A percentile compares a stretch with the other conserved stretches of the same genome.
These are phyloP conservation scores for Neonectria hederae DNA, from an alignment of 2,329 filamentous ascomycete genomes.

Conservation along the genomic window DNA sequence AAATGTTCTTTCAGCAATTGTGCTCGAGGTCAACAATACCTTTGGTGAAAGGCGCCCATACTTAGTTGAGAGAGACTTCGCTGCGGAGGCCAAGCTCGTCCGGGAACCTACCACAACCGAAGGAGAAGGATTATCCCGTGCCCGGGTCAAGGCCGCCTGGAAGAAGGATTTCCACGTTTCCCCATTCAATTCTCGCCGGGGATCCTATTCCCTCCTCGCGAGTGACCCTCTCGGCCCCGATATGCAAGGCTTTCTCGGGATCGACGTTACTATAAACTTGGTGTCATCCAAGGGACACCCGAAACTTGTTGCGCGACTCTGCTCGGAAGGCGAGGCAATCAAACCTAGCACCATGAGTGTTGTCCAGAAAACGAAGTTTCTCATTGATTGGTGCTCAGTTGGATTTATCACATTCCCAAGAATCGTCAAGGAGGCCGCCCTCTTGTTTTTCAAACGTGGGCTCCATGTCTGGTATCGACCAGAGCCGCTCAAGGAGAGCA, in stretches of 20 bases:
- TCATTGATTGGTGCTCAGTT: conserved; percentile 72
- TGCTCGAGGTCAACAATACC: conserved; percentile 81
- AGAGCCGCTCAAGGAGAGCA: conserved; percentile 66
- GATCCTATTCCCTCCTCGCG: conserved; percentile 61
- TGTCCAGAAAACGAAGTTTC: conserved; percentile 56
- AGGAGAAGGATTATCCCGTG: conserved; percentile 1
- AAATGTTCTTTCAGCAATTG: conserved; percentile 68
- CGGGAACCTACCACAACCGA: not conserved
- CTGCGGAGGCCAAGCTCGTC: conserved; percentile 32
- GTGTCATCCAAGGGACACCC: conserved; percentile 66
- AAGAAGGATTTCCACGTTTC: conserved; percentile 81
- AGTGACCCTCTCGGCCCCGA: conserved; percentile 55
- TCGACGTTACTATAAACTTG: conserved; percentile 70
- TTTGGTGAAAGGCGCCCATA: conserved; percentile 72
- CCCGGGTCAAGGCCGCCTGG: conserved; percentile 62
- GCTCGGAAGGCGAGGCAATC: conserved; percentile 60
- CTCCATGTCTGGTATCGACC: conserved; percentile 73
- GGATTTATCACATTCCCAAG: conserved; percentile 72
- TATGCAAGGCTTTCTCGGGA: conserved; percentile 50
- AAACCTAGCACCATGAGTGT: conserved; percentile 59
- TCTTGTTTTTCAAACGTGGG: conserved; percentile 64
- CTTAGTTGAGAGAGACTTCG: conserved; percentile 42
- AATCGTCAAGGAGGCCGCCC: conserved; percentile 68
- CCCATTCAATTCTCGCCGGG: conserved; percentile 73
- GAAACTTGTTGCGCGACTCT: conserved; percentile 70